A percentile compares a stretch with the other conserved stretches of the same genome.
These are phyloP conservation scores for Danielia oregonensis DNA, from an alignment of 805 yeast species.

Conservation along the genomic window DNA sequence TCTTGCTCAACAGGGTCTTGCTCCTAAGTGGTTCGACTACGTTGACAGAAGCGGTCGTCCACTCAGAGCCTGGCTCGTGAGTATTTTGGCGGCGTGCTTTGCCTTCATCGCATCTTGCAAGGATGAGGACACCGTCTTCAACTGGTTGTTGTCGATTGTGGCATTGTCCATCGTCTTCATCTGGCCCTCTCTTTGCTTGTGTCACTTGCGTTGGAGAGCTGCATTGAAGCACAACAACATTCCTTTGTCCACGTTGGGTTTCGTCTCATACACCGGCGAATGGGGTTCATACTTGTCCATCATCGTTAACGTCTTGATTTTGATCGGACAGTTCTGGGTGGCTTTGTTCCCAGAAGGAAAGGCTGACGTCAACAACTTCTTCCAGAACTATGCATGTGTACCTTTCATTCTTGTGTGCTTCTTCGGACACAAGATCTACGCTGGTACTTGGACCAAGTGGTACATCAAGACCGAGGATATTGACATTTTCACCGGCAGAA, in stretches of 20 bases:
- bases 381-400: conserved; percentile 25
- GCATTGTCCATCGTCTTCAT: conserved; percentile 24
- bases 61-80: conserved; percentile 23
- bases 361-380: conserved; percentile 24
- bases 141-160: conserved; percentile 27
- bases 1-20: conserved; percentile 26
- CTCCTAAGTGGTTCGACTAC: conserved; percentile 27
- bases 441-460: conserved; percentile 19
- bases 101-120: conserved; percentile 31
- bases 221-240: conserved; percentile 21
- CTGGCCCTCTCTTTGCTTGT: conserved; percentile 24
- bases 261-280: conserved; percentile 37
- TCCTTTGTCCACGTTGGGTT: conserved; percentile 21
- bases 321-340: conserved; percentile 43
- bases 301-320: conserved; percentile 27
- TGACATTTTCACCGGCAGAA: conserved; percentile 19
- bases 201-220: conserved; percentile 29
- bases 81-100: conserved; percentile 20
- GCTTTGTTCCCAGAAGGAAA: conserved; percentile 35
- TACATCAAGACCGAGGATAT: conserved; percentile 19
- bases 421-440: conserved; percentile 21
- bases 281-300: conserved; percentile 36
- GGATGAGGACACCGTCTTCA: conserved; percentile 26
- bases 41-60: conserved; percentile 27
- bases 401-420: conserved; percentile 21